A percentile compares a stretch with the other conserved stretches of the same genome.
Evolutionary conservation across 805 yeast species (phyloP).

Genomic region (Yarrowia osloensis): DNA sequence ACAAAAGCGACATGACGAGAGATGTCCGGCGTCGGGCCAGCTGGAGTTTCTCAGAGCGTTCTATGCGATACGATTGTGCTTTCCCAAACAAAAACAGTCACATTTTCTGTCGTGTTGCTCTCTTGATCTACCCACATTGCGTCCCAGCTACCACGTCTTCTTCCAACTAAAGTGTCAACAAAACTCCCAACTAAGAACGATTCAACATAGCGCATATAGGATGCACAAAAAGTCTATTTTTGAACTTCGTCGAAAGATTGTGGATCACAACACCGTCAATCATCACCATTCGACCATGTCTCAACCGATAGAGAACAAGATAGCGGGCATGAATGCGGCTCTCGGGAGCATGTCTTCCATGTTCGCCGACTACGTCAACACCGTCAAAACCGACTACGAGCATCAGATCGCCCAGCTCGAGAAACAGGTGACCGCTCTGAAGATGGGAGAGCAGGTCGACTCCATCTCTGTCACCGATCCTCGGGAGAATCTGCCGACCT

Average conservation of each 20-base stretch:
- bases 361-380: constrained; percentile 30
- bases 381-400: constrained; percentile 28
- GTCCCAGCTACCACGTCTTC: no score
- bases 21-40: no score
- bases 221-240: not conserved
- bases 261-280: not conserved
- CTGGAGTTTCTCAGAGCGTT: no score
- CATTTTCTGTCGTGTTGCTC: no score
- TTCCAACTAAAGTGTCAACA: not conserved
- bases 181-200: not conserved
- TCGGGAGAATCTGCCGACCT: constrained; percentile 15
- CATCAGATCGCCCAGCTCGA: constrained; percentile 22
- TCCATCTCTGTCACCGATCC: constrained; percentile 25
- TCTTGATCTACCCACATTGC: no score
- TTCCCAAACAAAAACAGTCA: no score
- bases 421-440: constrained; percentile 19
- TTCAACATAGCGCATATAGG: not conserved
- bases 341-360: constrained; percentile 25
- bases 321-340: constrained; percentile 16
- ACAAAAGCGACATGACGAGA: no score
- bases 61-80: no score
- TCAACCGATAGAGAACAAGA: constrained; percentile 27
- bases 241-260: not conserved
- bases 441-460: constrained; percentile 19
- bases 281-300: constrained; percentile 2